Base-by-base conservation (phyloP, 2,329 filamentous ascomycete species). In the Trichophyton simii region DNA sequence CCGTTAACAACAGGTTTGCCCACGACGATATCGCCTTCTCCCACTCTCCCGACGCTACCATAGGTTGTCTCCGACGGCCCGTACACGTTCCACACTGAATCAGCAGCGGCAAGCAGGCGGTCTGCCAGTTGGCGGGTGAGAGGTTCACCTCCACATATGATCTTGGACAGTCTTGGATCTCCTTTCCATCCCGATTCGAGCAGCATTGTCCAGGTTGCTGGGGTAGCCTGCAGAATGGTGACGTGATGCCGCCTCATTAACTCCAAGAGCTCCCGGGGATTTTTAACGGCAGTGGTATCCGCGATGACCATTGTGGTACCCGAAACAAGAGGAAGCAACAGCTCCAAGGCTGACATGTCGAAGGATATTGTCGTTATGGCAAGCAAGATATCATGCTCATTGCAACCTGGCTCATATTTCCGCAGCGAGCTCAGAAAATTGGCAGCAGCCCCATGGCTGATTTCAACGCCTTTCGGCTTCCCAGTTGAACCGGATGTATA, bases 391-490 rank as follows among this genome's bases (percentile, higher is more conserved):
- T 67, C 22, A 31, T 42, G 20, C 31, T 58, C 55, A 5, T 58
- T 44, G 34, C 55, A 58, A 42, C 55, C 55, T 28, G 55, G 55
- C 55, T 58, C 55, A 58, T 58, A 44, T 18, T 58, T 42, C 18
- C 34, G 31, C n/a, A 58, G 18, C n/a, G 55, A 58, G 55, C 57
- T 59, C 42, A 61, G 11, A 62, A 58, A 59, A 61, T 65, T 36
- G 65, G 67, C 44, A 66, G 67, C 11, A 65, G 57, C n/a, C 61
- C 59, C 25, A 54, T 73, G 68, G 2, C 38, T 67, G 20, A 65
- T 31, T 2, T 77, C 61, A 20, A 79, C 71, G 3, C 77, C 77
- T 65, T 80, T 80, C 1, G 78, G 78, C 0, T 48, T 68, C 1
- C 68, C 68, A 0, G 69, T 70, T 0, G 67, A 65, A 3, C 69